Evolutionary conservation across 2,329 filamentous ascomycete genomes (phyloP).

Genomic region (Nemania sp.): DNA sequence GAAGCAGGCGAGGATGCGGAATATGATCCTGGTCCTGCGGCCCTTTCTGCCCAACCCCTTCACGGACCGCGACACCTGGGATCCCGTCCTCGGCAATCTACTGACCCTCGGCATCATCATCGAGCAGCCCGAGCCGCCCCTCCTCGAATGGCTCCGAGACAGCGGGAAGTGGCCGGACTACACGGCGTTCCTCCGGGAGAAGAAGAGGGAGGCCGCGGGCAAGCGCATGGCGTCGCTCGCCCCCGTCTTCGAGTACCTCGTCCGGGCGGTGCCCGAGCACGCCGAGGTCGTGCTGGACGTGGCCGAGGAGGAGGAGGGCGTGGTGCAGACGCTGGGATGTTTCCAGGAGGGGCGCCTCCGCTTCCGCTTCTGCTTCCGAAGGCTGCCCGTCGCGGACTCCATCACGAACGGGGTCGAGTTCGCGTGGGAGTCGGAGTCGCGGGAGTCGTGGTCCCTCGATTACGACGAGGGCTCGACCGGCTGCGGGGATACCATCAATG

Average conservation of each 20-base stretch:
- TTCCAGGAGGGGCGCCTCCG: slow-evolving; percentile 16
- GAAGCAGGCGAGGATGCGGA: slow-evolving; percentile 10
- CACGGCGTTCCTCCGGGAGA: background rate
- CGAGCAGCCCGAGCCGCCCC: slow-evolving; percentile 3
- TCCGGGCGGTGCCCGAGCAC: slow-evolving; percentile 6
- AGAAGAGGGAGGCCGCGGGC: slow-evolving; percentile 8
- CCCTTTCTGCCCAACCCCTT: background rate
- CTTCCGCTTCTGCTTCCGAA: slow-evolving; percentile 18
- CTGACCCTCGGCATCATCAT: slow-evolving; percentile 14
- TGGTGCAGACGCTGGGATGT: slow-evolving; percentile 10
- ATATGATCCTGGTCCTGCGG: slow-evolving; percentile 9
- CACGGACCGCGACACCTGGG: slow-evolving; percentile 13
- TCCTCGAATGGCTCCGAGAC: slow-evolving; percentile 7
- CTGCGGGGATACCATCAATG: slow-evolving; percentile 12
- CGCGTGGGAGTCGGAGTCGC: slow-evolving; percentile 14
- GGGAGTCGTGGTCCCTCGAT: slow-evolving; percentile 1
- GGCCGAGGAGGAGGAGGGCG: slow-evolving; percentile 8
- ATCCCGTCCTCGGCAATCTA: slow-evolving; percentile 10
- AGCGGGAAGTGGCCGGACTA: slow-evolving; percentile 2
- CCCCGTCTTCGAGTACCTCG: slow-evolving; percentile 19
- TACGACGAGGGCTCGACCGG: background rate
- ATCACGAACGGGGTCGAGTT: slow-evolving; percentile 9
- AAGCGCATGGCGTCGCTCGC: slow-evolving; percentile 16
- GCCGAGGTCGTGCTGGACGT: slow-evolving; percentile 20
- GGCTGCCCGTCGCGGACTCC: slow-evolving; percentile 5